Evolutionary conservation across 371 early-diverging fungal species (phyloP), one percentile per base, ranked within the genome.

Genomic region (Mortierella sp.): DNA sequence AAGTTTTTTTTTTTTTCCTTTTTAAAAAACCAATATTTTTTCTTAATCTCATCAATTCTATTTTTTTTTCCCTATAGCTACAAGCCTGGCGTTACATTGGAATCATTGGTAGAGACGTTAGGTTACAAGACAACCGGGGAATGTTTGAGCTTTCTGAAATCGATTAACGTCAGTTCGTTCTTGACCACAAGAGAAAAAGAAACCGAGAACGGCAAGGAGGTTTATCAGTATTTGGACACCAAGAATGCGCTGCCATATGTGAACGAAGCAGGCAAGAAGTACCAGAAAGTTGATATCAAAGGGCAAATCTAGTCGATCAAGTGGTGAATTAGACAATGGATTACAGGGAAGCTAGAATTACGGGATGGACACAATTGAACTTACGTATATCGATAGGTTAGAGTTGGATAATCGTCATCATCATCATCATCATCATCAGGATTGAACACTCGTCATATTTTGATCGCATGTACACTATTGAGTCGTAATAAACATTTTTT

Each of bases 261-360:
- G n/a, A 39, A 77, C 9, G 91, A 90, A 32, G 86, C 88, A 58
- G 77, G 83, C 51, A 88, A 88, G 72, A 90, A 91, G 66, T 93
- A 89, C 68, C 90, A 87, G 40, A 92, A 88, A 75, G 88, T 94
- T 54, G 95, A 95, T 69, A 91, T 95, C 70, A 95, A 94, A 72
- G 93, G 93, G 37, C 94, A 93, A 65, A 87, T 89, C 18, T 86
- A 84, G 72, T 51, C 66, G 54, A 64, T 22, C 16, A 61, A n/a
- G 28, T 45, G n/a, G 12, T 45, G 37, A 45, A 28, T 5, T 52
- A 30, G 37, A 64, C 3, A 32, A 51, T 9, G 10, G 26, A 60
- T 20, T 35, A 58, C 12, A 60, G 32, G n/a, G 40, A 37, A 35
- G 18, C 39, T 4, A 32, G 37, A 28, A 26, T 11, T 8, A 26